phyloP scores from a whole-genome alignment of 2,329 filamentous ascomycete species.

The Salinomyces thailandicus region DNA sequence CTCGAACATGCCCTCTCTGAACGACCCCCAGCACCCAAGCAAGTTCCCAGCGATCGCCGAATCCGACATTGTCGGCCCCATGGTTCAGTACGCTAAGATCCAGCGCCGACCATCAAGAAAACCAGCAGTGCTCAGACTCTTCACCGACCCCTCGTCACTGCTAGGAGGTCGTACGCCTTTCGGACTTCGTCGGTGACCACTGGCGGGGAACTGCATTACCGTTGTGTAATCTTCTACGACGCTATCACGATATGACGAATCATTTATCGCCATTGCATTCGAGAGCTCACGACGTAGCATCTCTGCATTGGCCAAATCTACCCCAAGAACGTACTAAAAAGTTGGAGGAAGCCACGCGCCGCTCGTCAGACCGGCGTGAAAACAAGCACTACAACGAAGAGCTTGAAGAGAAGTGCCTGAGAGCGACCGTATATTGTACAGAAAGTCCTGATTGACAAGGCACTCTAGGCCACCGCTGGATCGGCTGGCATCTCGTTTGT shows the following conservation, averaged over 20 bases:
- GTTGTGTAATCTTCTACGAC: not conserved
- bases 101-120: slow-evolving; percentile 20
- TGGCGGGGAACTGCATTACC: not conserved
- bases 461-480: not conserved
- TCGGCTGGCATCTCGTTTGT: not conserved
- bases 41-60: slow-evolving; percentile 86
- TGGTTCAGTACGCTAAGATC: slow-evolving; percentile 47
- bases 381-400: too few relatives aligned
- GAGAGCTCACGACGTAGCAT: slow-evolving; percentile 1
- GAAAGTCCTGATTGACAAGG: too few relatives aligned
- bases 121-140: slow-evolving; percentile 24
- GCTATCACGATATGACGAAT: slow-evolving; percentile 1
- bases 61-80: slow-evolving; percentile 86
- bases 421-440: too few relatives aligned
- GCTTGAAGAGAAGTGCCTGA: too few relatives aligned
- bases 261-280: not conserved
- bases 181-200: not conserved
- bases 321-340: not conserved
- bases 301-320: slow-evolving; percentile 1
- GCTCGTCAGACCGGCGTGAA: not conserved
- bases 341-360: not conserved
- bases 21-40: slow-evolving; percentile 55
- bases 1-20: slow-evolving; percentile 56
- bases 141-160: slow-evolving; percentile 19
- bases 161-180: slow-evolving; percentile 4